phyloP scores from a whole-genome alignment of 2,329 filamentous ascomycete species.

The Amesomyces nigricolor region DNA sequence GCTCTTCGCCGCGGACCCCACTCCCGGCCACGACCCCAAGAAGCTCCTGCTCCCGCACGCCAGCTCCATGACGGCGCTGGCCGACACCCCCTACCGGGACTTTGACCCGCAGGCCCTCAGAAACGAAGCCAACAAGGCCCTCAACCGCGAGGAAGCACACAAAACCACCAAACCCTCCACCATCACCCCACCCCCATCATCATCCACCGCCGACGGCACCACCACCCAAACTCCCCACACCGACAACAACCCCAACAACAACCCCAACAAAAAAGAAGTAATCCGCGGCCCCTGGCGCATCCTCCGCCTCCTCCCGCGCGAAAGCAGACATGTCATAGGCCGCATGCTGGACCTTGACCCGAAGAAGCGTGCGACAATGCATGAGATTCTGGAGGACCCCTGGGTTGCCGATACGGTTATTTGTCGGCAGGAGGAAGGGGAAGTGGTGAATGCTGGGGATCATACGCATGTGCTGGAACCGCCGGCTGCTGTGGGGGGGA shows the following conservation, averaged over 20 bases:
- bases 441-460: slow-evolving; percentile 64
- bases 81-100: slow-evolving; percentile 29
- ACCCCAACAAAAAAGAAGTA: slow-evolving; percentile 60
- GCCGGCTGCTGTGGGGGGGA: slow-evolving; percentile 35
- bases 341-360: slow-evolving; percentile 90
- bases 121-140: slow-evolving; percentile 8
- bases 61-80: slow-evolving; percentile 40
- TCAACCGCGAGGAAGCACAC: slow-evolving; percentile 8
- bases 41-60: slow-evolving; percentile 45
- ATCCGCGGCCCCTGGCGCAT: slow-evolving; percentile 93
- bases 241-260: slow-evolving; percentile 18
- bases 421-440: slow-evolving; percentile 72
- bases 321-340: slow-evolving; percentile 83
- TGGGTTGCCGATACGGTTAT: slow-evolving; percentile 86
- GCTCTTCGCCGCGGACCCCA: slow-evolving; percentile 80
- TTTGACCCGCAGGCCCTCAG: slow-evolving; percentile 21
- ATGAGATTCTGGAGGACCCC: slow-evolving; percentile 78
- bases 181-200: neutral
- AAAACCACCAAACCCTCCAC: slow-evolving; percentile 16
- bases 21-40: slow-evolving; percentile 61
- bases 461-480: slow-evolving; percentile 85
- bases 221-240: slow-evolving; percentile 18
- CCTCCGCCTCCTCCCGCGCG: slow-evolving; percentile 77
- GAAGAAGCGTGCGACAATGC: slow-evolving; percentile 73
- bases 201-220: slow-evolving; percentile 17